A percentile compares a stretch with the other conserved stretches of the same genome.
Conservation (phyloP, 345 rosid species). For the Citrus reticulata region DNA sequence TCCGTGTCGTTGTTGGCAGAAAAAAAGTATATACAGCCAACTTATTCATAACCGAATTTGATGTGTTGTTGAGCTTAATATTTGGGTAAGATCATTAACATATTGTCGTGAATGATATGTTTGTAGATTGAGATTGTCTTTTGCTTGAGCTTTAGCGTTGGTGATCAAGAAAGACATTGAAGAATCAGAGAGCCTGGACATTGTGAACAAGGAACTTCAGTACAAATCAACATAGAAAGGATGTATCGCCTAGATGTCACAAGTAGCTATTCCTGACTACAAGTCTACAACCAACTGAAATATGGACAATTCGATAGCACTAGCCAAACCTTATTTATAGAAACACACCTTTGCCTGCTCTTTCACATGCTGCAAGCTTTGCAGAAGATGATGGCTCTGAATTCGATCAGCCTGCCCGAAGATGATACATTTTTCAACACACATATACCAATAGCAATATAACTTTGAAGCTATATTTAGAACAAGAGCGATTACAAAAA, state of each 20-base stretch:
- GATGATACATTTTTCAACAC: neutral
- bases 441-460: too few species aligned
- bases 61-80: too few species aligned
- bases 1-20: too few species aligned
- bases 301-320: neutral
- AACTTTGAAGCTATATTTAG: neutral
- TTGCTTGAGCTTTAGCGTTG: too few species aligned
- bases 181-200: too few species aligned
- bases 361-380: neutral
- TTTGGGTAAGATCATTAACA: too few species aligned
- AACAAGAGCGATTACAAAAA: neutral
- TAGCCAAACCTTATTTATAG: neutral
- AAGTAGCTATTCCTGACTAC: neutral
- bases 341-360: neutral
- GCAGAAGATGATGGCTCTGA: neutral
- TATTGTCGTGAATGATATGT: too few species aligned
- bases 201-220: too few species aligned
- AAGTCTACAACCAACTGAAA: neutral
- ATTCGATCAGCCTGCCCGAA: conserved; percentile 8
- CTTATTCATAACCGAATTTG: too few species aligned
- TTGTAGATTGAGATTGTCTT: too few species aligned
- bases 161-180: too few species aligned
- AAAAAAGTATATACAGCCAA: too few species aligned
- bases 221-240: conserved; percentile 12
- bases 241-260: neutral